A percentile compares a stretch with the other conserved stretches of the same genome.
phyloP scores from a whole-genome alignment of 2,329 filamentous ascomycete species.

The Coleophoma crateriformis region DNA sequence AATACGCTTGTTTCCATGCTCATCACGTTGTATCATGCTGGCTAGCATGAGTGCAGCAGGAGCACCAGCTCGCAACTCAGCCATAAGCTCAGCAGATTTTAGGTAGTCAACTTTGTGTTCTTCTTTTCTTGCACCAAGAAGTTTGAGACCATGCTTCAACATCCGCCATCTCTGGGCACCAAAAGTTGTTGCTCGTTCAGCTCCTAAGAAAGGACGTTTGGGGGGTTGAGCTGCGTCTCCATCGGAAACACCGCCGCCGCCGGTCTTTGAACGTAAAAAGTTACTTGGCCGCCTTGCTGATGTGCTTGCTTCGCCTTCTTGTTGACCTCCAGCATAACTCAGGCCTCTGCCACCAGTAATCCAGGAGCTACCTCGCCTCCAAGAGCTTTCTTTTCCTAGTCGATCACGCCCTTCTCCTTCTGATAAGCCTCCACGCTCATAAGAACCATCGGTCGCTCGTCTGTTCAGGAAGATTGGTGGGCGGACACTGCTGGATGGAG shows the following conservation, averaged over 20 bases:
- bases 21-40: conserved; percentile 96
- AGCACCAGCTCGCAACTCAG: conserved; percentile 85
- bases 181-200: conserved; percentile 66
- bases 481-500: conserved; percentile 17
- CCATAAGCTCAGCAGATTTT: conserved; percentile 95
- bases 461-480: conserved; percentile 48
- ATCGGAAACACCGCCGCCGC: conserved; percentile 57
- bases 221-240: conserved; percentile 58
- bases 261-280: conserved; percentile 55
- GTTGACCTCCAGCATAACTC: conserved; percentile 42
- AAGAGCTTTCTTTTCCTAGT: conserved; percentile 46
- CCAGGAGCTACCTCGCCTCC: conserved; percentile 48
- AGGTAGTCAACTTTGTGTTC: conserved; percentile 83
- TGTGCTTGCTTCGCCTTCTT: conserved; percentile 45
- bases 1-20: conserved; percentile 91
- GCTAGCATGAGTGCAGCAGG: conserved; percentile 91
- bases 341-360: conserved; percentile 44
- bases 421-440: conserved; percentile 60
- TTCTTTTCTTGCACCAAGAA: conserved; percentile 74
- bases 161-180: conserved; percentile 85
- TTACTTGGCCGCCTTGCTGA: conserved; percentile 55
- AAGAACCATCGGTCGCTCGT: conserved; percentile 55
- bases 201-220: conserved; percentile 50
- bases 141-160: conserved; percentile 82
- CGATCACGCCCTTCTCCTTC: conserved; percentile 70